Evolutionary conservation across 805 yeast genomes (phyloP), one percentile per base, ranked within the genome.

Genomic region (Ogataea pilisensis): DNA sequence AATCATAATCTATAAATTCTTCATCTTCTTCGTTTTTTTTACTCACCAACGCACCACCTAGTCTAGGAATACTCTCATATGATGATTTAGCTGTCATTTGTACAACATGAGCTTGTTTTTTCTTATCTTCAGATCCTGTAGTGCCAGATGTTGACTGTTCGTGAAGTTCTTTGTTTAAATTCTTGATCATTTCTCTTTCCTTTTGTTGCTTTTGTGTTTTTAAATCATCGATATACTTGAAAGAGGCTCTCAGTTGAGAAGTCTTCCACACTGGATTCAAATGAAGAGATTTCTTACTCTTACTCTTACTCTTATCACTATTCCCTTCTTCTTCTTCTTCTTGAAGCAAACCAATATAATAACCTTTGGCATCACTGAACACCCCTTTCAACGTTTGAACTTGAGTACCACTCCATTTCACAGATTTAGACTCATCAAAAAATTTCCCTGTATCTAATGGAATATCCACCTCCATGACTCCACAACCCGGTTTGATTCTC

Each of bases 181-280:
- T 42, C 56, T 63, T 48, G 51, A 68, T 42, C 44, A 66, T 25
- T 63, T 71, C 43, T 65, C 68, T 40, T 65, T 71, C 42, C 66
- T 66, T 43, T 71, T 76, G 45, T 63, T 56, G 46, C 41, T 40
- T 71, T 65, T 45, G 48, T 19, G 37, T 43, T 38, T 55, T 60
- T 6, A 49, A 35, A 31, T 73, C 79, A 57, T 89, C 95, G 32
- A 89, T 78, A 57, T 90, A 86, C 48, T 73, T 75, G 64, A 93
- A 87, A 51, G 76, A 75, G 2, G 97, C 93, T 50, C 96, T 73
- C 45, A 93, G 60, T 60, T 91, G 97, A 0, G 83, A 76, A 0
- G 85, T 76, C 17, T 78, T 71, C 27, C 77, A 74, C 2, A 90
- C 69, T 1, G 91, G 85, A 1, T 76, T 62, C 45, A 91, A 60